Evolutionary conservation across 2,329 filamentous ascomycete species (phyloP).

Genomic region (Aspergillus fischeri): DNA sequence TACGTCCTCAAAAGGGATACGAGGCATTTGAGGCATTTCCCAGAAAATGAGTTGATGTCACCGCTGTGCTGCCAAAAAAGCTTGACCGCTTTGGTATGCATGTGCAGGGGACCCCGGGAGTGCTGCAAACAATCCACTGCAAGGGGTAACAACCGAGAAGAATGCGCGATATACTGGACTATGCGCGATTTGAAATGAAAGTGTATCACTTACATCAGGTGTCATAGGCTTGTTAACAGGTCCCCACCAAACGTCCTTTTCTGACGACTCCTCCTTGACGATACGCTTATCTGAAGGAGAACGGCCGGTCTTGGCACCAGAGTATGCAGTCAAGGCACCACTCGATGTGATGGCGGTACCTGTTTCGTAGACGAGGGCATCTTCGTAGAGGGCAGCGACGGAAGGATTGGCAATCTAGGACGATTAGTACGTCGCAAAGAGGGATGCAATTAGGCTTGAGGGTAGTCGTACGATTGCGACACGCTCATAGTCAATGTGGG

Average conservation of each 20-base stretch:
- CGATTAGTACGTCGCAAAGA: conserved; percentile 6
- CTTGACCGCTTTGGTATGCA: conserved; percentile 15
- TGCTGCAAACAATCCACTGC: conserved; percentile 16
- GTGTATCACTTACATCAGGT: conserved; percentile 69
- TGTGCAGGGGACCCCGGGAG: conserved; percentile 13
- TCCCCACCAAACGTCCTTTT: conserved; percentile 97
- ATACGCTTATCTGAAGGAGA: conserved; percentile 97
- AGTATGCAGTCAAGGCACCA: conserved; percentile 94
- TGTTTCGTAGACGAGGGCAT: conserved; percentile 96
- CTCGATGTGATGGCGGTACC: conserved; percentile 95
- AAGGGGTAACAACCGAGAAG: conserved; percentile 8
- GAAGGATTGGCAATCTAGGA: conserved; percentile 78
- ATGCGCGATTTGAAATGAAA: conserved; percentile 10
- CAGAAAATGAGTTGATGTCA: background rate
- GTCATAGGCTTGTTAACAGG: conserved; percentile 99
- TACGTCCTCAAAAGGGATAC: conserved; percentile 11
- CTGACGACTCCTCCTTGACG: conserved; percentile 83
- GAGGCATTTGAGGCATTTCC: conserved; percentile 4
- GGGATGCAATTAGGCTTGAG: background rate
- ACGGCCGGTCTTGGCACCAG: conserved; percentile 94
- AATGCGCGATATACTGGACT: conserved; percentile 15
- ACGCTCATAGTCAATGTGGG: conserved; percentile 98
- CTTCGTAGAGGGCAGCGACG: conserved; percentile 94
- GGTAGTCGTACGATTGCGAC: conserved; percentile 78
- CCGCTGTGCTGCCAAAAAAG: conserved; percentile 10